Evolutionary conservation across 352 stramenopile genomes (phyloP).

Genomic region (Thraustochytrium sp.): DNA sequence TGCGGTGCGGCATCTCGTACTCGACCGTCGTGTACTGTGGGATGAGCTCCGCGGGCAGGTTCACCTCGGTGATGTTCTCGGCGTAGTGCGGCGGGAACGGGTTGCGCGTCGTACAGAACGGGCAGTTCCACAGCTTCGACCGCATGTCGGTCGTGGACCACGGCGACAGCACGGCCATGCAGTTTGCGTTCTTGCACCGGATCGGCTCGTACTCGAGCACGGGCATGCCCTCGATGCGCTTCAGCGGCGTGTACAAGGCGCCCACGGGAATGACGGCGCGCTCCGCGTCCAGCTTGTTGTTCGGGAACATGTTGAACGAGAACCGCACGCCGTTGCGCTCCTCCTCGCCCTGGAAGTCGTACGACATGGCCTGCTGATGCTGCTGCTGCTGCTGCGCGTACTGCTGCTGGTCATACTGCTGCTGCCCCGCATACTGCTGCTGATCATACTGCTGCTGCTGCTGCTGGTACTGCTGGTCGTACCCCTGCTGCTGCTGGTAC

Average conservation of each 20-base stretch:
- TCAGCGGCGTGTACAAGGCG: constrained; percentile 92
- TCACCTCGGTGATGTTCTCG: constrained; percentile 94
- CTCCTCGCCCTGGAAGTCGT: constrained; percentile 51
- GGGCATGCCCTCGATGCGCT: constrained; percentile 88
- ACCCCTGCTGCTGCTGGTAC: background rate
- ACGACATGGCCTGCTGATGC: background rate
- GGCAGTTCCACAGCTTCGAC: constrained; percentile 98
- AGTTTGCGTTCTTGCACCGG: constrained; percentile 87
- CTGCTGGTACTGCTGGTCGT: background rate
- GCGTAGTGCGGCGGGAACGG: constrained; percentile 94
- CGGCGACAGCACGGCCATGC: constrained; percentile 92
- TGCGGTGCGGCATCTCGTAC: constrained; percentile 87
- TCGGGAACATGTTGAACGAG: constrained; percentile 97
- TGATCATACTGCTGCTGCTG: constrained; percentile 8
- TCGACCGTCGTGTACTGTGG: constrained; percentile 98
- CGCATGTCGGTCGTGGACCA: constrained; percentile 94
- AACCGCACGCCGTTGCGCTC: constrained; percentile 86
- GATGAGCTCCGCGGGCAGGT: constrained; percentile 97
- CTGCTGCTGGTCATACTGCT: constrained; percentile 2
- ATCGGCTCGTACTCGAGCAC: constrained; percentile 95
- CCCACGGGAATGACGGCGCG: constrained; percentile 92
- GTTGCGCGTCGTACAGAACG: constrained; percentile 97
- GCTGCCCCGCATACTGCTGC: background rate
- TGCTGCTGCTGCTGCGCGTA: background rate
- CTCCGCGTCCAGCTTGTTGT: constrained; percentile 92